These are phyloP conservation scores for Dianthus caryophyllus DNA, from an alignment of 148 eudicot species.

Conservation along the genomic window DNA sequence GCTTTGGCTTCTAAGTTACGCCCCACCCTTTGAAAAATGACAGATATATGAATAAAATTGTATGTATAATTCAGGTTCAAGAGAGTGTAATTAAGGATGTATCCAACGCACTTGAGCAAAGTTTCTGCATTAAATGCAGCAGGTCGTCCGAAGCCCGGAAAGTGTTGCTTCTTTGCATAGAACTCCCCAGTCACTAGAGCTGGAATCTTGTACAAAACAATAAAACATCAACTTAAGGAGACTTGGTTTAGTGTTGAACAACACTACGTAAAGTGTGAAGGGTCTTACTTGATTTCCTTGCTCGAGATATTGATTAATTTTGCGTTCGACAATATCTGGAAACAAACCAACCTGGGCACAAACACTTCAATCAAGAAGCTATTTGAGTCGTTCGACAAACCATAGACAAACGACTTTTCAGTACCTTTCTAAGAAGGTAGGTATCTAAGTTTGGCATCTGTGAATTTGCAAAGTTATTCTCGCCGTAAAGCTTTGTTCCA, in stretches of 20 bases:
- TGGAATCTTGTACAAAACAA: constrained; percentile 60
- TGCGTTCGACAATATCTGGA: constrained; percentile 88
- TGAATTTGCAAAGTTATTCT: constrained; percentile 63
- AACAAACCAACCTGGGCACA: constrained; percentile 77
- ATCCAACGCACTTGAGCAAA: constrained; percentile 59
- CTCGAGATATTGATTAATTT: constrained; percentile 60
- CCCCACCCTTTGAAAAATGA: constrained; percentile 58
- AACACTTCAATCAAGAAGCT: constrained; percentile 19
- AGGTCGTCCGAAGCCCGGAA: constrained; percentile 99
- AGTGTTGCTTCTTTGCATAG: constrained; percentile 82
- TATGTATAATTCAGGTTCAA: neutral
- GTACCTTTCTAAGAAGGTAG: constrained; percentile 84
- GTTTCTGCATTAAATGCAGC: constrained; percentile 76
- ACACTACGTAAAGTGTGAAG: neutral
- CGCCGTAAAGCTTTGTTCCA: constrained; percentile 57
- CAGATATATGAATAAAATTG: neutral
- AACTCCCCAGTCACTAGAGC: constrained; percentile 95
- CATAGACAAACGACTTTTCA: neutral
- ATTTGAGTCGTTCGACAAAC: constrained; percentile 11
- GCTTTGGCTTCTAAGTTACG: constrained; percentile 72
- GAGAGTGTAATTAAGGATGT: constrained; percentile 4
- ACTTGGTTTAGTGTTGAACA: neutral
- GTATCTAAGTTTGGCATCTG: constrained; percentile 53
- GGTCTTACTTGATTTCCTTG: constrained; percentile 74
- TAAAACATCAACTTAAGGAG: too few species aligned